Evolutionary conservation across 2,329 filamentous ascomycete species (phyloP).

Genomic region (Atkinsonella hypoxylon): DNA sequence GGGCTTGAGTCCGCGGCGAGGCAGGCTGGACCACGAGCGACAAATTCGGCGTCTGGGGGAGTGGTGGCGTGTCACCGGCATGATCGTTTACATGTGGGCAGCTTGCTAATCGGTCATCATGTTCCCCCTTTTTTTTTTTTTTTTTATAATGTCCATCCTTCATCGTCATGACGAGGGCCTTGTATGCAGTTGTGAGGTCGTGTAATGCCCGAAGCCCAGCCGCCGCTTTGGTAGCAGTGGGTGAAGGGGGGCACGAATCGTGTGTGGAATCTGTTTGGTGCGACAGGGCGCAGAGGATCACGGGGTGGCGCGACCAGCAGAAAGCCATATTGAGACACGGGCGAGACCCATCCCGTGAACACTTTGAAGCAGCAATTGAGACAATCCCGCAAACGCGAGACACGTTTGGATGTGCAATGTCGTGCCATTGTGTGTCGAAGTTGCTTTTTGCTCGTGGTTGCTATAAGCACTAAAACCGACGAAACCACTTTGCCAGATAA

Average conservation of each 20-base stretch:
- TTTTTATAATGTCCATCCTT: not conserved
- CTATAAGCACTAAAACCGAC: not conserved
- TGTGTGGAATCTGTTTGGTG: not conserved
- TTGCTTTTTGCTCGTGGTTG: not conserved
- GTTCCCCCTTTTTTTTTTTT: not conserved
- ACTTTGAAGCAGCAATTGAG: not conserved
- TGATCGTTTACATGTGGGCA: not conserved
- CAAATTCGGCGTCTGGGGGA: not conserved
- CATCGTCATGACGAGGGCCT: not conserved
- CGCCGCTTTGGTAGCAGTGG: not conserved
- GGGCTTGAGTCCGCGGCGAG: not conserved
- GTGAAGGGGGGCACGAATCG: too few species aligned
- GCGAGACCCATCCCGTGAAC: constrained; percentile 1
- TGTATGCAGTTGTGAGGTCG: not conserved
- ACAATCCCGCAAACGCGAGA: not conserved
- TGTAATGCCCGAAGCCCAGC: not conserved
- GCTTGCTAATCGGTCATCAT: not conserved
- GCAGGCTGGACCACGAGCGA: not conserved
- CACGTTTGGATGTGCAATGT: not conserved
- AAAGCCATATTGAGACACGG: constrained; percentile 1
- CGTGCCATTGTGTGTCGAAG: constrained; percentile 1
- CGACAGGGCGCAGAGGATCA: not conserved
- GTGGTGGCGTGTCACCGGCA: not conserved
- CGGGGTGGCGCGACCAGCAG: not conserved
- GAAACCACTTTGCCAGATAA: not conserved